A percentile compares a stretch with the other conserved stretches of the same genome.
phyloP scores from a whole-genome alignment of 2,329 filamentous ascomycete genomes.

The Hymenoscyphus linearis region DNA sequence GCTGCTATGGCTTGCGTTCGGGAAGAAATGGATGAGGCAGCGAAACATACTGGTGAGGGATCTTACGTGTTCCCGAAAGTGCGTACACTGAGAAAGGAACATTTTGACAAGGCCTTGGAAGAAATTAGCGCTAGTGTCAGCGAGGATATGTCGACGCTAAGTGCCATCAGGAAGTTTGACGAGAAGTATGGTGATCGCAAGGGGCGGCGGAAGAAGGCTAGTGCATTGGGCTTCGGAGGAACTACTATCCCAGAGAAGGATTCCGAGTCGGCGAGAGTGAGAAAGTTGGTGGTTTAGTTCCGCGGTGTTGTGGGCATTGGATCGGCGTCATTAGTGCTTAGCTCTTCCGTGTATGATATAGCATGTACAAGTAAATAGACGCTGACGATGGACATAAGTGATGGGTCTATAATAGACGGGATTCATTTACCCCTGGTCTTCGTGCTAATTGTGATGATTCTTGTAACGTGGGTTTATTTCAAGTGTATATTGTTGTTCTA shows the following conservation, averaged over 20 bases:
- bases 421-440: neutral
- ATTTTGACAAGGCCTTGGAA: slow-evolving; percentile 80
- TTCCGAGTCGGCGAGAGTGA: slow-evolving; percentile 29
- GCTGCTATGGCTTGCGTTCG: slow-evolving; percentile 74
- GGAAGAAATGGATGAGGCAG: slow-evolving; percentile 55
- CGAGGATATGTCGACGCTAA: slow-evolving; percentile 85
- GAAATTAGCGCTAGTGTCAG: slow-evolving; percentile 91
- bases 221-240: slow-evolving; percentile 53
- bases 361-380: neutral
- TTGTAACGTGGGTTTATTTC: too few relatives aligned
- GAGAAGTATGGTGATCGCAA: slow-evolving; percentile 86
- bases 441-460: neutral
- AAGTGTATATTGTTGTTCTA: too few relatives aligned
- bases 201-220: slow-evolving; percentile 54
- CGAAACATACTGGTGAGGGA: slow-evolving; percentile 36
- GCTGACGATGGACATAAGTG: neutral
- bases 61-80: slow-evolving; percentile 56
- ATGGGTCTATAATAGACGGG: neutral
- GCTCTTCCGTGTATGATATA: neutral
- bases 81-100: slow-evolving; percentile 57
- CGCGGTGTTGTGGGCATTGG: neutral
- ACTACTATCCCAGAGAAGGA: slow-evolving; percentile 28
- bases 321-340: neutral
- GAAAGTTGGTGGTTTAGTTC: slow-evolving; percentile 22
- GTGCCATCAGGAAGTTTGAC: slow-evolving; percentile 89